Evolutionary conservation across 495 filamentous ascomycete species (phyloP).

Genomic region (Neurospora sp.): DNA sequence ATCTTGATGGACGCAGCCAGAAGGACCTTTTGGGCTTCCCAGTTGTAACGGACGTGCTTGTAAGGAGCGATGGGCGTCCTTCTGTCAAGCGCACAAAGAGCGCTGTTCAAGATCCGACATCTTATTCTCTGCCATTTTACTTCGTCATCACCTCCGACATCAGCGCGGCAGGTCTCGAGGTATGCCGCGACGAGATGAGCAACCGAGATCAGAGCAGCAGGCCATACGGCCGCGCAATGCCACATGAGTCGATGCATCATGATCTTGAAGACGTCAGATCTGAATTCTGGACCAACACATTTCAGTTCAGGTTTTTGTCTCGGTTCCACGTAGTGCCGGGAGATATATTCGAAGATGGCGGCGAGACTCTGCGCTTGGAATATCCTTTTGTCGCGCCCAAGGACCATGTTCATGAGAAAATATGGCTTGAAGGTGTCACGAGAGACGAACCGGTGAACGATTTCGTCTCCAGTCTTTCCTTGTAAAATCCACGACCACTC

Average conservation of each 20-base stretch:
- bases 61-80: constrained; percentile 19
- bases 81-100: constrained; percentile 21
- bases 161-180: constrained; percentile 19
- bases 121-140: constrained; percentile 11
- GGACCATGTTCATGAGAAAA: constrained; percentile 26
- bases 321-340: constrained; percentile 17
- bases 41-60: constrained; percentile 27
- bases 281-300: neutral
- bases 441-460: constrained; percentile 23
- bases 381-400: constrained; percentile 22
- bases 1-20: constrained; percentile 25
- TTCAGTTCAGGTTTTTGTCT: neutral
- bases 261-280: constrained; percentile 20
- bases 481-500: constrained; percentile 36
- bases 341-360: constrained; percentile 22
- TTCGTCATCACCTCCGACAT: neutral
- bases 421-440: constrained; percentile 25
- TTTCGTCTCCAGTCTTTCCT: constrained; percentile 20
- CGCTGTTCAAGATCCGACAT: constrained; percentile 25
- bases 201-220: constrained; percentile 22
- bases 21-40: constrained; percentile 34
- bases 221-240: constrained; percentile 24
- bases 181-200: constrained; percentile 24
- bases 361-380: constrained; percentile 15
- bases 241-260: constrained; percentile 23